phyloP scores from a whole-genome alignment of 2,329 filamentous ascomycete species.

The Sarocladiaceae sp. region DNA sequence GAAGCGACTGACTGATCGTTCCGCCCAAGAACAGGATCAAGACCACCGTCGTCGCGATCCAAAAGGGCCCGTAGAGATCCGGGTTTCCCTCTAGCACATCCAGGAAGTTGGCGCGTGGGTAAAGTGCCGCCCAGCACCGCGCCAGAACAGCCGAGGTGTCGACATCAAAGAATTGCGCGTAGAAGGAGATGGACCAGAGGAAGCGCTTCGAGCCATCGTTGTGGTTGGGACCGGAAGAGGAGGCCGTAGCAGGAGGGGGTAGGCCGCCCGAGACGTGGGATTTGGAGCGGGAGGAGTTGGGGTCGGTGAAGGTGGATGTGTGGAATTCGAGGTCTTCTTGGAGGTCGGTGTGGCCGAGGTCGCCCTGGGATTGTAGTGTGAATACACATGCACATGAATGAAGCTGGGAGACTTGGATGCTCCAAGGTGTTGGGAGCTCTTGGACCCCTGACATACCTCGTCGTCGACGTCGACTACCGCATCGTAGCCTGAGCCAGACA shows the following conservation, averaged over 20 bases:
- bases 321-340: conserved; percentile 99
- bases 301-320: conserved; percentile 73
- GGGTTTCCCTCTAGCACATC: conserved; percentile 96
- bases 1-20: conserved; percentile 87
- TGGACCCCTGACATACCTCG: conserved; percentile 58
- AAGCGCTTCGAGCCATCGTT: conserved; percentile 63
- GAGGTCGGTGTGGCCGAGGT: conserved; percentile 95
- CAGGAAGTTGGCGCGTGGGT: conserved; percentile 88
- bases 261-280: conserved; percentile 42
- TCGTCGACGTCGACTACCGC: conserved; percentile 97
- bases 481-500: conserved; percentile 88
- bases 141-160: conserved; percentile 85
- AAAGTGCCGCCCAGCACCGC: conserved; percentile 83
- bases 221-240: conserved; percentile 23
- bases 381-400: conserved; percentile 10
- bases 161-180: conserved; percentile 97
- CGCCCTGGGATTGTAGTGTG: conserved; percentile 56
- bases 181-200: conserved; percentile 90
- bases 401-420: neutral
- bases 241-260: conserved; percentile 50
- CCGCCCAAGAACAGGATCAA: conserved; percentile 93
- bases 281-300: conserved; percentile 34
- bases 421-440: conserved; percentile 10
- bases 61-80: conserved; percentile 93
- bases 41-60: conserved; percentile 97